phyloP scores from a whole-genome alignment of 495 filamentous ascomycete genomes.

The Patellaria atrata region DNA sequence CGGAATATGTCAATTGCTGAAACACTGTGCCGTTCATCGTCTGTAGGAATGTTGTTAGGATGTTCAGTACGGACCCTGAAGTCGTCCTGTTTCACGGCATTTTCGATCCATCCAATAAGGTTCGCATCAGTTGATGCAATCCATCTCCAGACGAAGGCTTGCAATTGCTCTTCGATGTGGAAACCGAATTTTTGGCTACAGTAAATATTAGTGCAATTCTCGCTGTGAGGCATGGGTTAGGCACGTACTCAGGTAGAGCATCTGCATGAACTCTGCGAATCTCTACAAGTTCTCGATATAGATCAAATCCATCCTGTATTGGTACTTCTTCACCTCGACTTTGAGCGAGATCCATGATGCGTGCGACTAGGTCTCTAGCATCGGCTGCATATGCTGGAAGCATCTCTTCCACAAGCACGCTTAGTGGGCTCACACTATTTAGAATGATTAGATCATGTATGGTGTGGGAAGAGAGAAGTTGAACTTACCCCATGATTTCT shows the following conservation, averaged over 20 bases:
- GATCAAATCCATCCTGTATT: conserved; percentile 81
- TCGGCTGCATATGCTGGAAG: conserved; percentile 85
- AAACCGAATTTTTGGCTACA: conserved; percentile 53
- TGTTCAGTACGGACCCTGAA: conserved; percentile 56
- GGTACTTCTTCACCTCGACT: conserved; percentile 57
- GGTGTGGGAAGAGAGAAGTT: too few species aligned
- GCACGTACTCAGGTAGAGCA: conserved; percentile 46
- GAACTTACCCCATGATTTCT: conserved; percentile 81
- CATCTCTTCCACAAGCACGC: conserved; percentile 64
- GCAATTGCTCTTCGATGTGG: conserved; percentile 69
- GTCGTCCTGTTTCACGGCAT: conserved; percentile 74
- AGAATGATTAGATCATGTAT: too few species aligned
- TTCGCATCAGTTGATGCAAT: conserved; percentile 65
- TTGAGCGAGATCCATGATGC: conserved; percentile 59
- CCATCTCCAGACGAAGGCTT: conserved; percentile 93
- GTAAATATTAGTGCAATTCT: conserved; percentile 1
- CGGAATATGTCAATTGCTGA: conserved; percentile 90
- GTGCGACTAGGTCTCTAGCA: conserved; percentile 61
- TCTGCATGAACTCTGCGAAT: conserved; percentile 65
- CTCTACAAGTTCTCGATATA: conserved; percentile 76
- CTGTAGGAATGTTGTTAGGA: conserved; percentile 44
- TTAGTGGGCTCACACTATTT: conserved; percentile 73
- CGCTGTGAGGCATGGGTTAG: neutral
- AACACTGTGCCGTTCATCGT: conserved; percentile 80
- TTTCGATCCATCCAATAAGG: conserved; percentile 72